phyloP scores from a whole-genome alignment of 2,329 filamentous ascomycete genomes.

The Podosphaera aphanis region DNA sequence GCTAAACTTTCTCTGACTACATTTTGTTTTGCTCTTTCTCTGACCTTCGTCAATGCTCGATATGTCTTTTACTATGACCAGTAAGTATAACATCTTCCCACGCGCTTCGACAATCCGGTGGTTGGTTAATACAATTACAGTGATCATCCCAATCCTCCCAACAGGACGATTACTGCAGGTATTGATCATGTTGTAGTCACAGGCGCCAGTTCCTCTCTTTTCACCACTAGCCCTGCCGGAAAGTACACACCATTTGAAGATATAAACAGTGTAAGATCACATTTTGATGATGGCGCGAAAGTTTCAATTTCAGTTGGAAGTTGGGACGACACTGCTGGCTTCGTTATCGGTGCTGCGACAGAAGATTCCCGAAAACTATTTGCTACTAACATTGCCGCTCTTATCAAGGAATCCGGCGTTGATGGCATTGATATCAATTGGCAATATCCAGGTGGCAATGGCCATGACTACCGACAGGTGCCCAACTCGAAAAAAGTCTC shows the following conservation, averaged over 20 bases:
- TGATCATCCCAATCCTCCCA: constrained; percentile 5
- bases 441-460: constrained; percentile 34
- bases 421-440: constrained; percentile 35
- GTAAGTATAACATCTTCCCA: background rate
- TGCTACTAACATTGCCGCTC: constrained; percentile 36
- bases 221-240: constrained; percentile 4
- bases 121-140: background rate
- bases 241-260: constrained; percentile 8
- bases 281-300: constrained; percentile 29
- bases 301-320: constrained; percentile 53
- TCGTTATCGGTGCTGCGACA: constrained; percentile 30
- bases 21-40: no score
- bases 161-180: constrained; percentile 5
- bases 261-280: constrained; percentile 4
- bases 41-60: background rate
- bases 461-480: constrained; percentile 41
- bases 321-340: constrained; percentile 47
- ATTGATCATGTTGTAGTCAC: constrained; percentile 7
- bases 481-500: constrained; percentile 35
- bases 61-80: constrained; percentile 1
- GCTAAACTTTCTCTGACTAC: no score
- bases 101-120: no score
- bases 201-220: constrained; percentile 6
- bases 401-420: constrained; percentile 36
- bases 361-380: constrained; percentile 30